Evolutionary conservation across 768 basidiomycete species (phyloP).

Genomic region (Infundibulicybe gibba): DNA sequence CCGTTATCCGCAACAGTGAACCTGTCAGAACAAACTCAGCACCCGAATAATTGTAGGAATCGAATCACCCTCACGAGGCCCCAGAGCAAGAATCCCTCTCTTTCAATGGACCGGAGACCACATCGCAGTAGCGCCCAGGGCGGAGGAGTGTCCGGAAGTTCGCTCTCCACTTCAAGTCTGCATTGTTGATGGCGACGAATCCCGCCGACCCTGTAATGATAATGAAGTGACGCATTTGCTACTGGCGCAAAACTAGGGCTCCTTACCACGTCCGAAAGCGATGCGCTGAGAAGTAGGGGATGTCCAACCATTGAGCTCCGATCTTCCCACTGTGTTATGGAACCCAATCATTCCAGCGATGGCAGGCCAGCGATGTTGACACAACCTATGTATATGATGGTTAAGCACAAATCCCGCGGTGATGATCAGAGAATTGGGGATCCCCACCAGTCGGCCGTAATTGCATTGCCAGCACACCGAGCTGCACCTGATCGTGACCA

Average conservation of each 20-base stretch:
- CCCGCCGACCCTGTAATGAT: conserved; percentile 41
- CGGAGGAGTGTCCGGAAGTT: conserved; percentile 58
- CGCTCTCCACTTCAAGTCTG: conserved; percentile 47
- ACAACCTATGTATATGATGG: conserved; percentile 41
- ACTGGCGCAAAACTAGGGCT: not conserved
- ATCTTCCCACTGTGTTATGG: conserved; percentile 51
- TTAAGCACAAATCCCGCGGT: no score
- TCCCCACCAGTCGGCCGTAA: not conserved
- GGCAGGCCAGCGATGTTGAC: conserved; percentile 60
- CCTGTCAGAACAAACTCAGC: conserved; percentile 18
- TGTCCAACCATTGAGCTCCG: conserved; percentile 52
- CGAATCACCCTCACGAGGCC: conserved; percentile 26
- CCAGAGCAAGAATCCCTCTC: conserved; percentile 44
- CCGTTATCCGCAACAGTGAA: conserved; percentile 44
- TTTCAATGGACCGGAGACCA: conserved; percentile 40
- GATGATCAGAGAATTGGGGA: no score
- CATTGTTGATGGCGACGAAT: conserved; percentile 68
- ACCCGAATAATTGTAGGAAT: not conserved
- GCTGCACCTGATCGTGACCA: not conserved
- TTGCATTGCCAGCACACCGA: conserved; percentile 19
- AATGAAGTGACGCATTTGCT: not conserved
- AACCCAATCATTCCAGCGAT: conserved; percentile 65
- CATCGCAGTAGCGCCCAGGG: conserved; percentile 63
- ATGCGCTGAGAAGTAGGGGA: conserved; percentile 56
- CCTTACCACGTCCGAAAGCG: conserved; percentile 60